phyloP scores from a whole-genome alignment of 2,329 filamentous ascomycete species.

The Tricladium varicosporioides region DNA sequence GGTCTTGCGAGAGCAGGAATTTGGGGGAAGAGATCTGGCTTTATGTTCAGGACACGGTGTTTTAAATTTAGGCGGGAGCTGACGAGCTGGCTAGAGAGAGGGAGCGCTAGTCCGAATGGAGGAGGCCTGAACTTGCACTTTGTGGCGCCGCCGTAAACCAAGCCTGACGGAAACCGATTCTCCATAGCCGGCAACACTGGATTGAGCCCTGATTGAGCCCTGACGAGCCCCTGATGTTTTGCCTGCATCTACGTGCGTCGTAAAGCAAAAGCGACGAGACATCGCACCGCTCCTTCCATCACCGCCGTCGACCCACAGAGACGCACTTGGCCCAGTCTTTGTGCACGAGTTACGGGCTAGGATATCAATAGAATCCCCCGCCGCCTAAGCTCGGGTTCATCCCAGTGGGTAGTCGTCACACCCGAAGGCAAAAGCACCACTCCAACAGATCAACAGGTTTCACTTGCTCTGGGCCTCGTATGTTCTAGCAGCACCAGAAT shows the following conservation, averaged over 20 bases:
- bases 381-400: not conserved
- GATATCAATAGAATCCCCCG: not conserved
- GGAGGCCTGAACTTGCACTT: not conserved
- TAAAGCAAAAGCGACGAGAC: not conserved
- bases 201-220: no score
- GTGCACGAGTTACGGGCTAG: not conserved
- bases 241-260: not conserved
- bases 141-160: not conserved
- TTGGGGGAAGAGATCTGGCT: slow-evolving; percentile 15
- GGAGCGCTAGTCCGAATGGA: not conserved
- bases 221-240: not conserved
- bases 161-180: not conserved
- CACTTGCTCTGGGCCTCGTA: not conserved
- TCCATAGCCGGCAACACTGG: no score
- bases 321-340: not conserved
- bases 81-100: not conserved
- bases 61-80: slow-evolving; percentile 18
- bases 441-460: not conserved
- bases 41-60: slow-evolving; percentile 23
- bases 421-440: no score
- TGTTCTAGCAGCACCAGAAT: not conserved
- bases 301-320: not conserved
- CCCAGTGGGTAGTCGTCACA: not conserved
- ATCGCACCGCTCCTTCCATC: not conserved
- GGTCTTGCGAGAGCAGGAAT: not conserved